Percentiles rank a stretch among this genome's conserved stretches.
Conservation (phyloP, 164 flowering plant genomes). For the Akebia trifoliata region DNA sequence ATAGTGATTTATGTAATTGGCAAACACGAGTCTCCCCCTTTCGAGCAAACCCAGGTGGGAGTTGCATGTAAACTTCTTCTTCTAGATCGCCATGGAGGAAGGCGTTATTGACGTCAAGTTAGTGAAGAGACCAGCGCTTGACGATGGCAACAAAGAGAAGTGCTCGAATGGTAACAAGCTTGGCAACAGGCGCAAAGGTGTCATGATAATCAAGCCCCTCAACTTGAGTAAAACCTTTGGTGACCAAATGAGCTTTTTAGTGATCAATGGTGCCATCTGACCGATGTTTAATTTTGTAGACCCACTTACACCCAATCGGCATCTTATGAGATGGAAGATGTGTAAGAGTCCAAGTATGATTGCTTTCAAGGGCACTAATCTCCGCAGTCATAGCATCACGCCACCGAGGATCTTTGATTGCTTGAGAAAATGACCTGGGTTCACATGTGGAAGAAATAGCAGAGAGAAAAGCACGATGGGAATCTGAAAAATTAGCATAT, state of each 20-base stretch:
- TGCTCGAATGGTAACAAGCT: background rate
- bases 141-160: background rate
- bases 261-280: background rate
- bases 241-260: background rate
- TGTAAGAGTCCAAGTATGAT: background rate
- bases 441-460: background rate
- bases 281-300: background rate
- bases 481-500: too few relatives aligned
- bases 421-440: background rate
- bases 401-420: background rate
- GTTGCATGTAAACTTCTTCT: background rate
- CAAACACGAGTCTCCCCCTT: background rate
- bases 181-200: background rate
- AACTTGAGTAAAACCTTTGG: background rate
- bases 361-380: background rate
- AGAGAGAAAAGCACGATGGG: too few relatives aligned
- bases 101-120: background rate
- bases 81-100: background rate
- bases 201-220: background rate
- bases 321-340: background rate
- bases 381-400: background rate
- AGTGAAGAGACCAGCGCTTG: background rate
- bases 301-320: constrained; percentile 1
- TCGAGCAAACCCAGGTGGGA: background rate
- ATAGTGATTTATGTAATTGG: background rate